A percentile compares a stretch with the other conserved stretches of the same genome.
Conservation (phyloP, 192 early-diverging fungal species). For the Rhizophagus sp. region DNA sequence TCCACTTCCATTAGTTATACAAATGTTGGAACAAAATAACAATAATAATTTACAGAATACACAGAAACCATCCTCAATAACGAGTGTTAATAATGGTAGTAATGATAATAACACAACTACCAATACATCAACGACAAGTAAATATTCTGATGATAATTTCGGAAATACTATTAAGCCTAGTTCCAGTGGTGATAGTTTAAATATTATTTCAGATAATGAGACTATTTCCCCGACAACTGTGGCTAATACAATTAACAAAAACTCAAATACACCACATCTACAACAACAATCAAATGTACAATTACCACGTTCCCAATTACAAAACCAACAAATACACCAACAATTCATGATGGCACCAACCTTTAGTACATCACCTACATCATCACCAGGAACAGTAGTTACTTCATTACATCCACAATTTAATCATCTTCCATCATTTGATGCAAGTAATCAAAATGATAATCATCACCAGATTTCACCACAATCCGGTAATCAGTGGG, state of each 20-base stretch:
- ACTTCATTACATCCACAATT: neutral
- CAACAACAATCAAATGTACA: neutral
- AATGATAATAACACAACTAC: neutral
- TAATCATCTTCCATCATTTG: neutral
- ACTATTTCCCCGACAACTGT: neutral
- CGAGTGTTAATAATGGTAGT: neutral
- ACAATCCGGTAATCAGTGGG: neutral
- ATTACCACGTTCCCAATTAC: neutral
- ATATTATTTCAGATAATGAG: neutral
- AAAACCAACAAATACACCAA: neutral
- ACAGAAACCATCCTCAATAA: neutral
- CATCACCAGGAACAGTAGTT: neutral
- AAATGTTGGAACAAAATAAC: constrained; percentile 4
- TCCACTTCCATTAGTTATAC: constrained; percentile 20
- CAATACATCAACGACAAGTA: neutral
- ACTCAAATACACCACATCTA: neutral
- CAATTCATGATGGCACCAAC: neutral
- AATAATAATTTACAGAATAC: neutral
- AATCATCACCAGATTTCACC: neutral
- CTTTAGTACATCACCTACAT: neutral
- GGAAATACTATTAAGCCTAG: neutral
- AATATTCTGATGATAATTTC: neutral
- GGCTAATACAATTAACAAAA: neutral
- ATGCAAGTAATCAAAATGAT: neutral
- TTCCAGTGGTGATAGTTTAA: neutral